These are phyloP conservation scores for Hypoxylon sp. DNA, from an alignment of 2,329 filamentous ascomycete species.

Conservation along the genomic window DNA sequence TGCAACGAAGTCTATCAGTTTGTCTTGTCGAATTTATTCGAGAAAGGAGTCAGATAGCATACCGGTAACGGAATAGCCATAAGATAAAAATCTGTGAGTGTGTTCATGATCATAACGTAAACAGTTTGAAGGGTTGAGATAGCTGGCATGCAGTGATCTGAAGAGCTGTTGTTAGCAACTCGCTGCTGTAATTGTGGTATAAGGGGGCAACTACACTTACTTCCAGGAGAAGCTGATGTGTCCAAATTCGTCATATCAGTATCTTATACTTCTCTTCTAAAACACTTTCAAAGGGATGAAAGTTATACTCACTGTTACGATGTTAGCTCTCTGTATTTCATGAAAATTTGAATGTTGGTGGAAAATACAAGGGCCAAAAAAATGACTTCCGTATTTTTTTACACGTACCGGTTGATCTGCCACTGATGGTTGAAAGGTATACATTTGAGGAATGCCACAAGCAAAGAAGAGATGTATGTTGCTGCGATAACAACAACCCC, in stretches of 20 bases:
- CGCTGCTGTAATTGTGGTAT: no score
- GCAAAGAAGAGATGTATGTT: constrained; percentile 62
- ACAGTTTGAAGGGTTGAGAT: constrained; percentile 63
- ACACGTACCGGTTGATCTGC: constrained; percentile 61
- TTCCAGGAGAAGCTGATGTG: constrained; percentile 59
- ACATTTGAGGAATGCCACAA: constrained; percentile 62
- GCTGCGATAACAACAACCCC: constrained; percentile 59
- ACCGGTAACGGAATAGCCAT: constrained; percentile 65
- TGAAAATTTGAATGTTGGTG: not conserved
- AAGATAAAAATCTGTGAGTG: constrained; percentile 64
- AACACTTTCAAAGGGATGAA: not conserved
- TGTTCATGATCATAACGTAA: constrained; percentile 63
- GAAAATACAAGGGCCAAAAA: not conserved
- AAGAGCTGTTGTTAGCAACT: not conserved
- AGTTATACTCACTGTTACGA: not conserved
- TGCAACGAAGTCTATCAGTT: constrained; percentile 2
- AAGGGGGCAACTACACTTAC: constrained; percentile 53
- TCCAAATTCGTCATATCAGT: not conserved
- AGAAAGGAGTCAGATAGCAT: constrained; percentile 32
- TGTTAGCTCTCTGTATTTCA: not conserved
- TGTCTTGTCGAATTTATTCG: not conserved
- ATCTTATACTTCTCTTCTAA: not conserved
- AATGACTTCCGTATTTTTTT: no score
- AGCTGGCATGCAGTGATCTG: constrained; percentile 61
- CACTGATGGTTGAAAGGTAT: constrained; percentile 62